Conservation (phyloP, 805 yeast species). For the Metschnikowia chrysomelidarum region DNA sequence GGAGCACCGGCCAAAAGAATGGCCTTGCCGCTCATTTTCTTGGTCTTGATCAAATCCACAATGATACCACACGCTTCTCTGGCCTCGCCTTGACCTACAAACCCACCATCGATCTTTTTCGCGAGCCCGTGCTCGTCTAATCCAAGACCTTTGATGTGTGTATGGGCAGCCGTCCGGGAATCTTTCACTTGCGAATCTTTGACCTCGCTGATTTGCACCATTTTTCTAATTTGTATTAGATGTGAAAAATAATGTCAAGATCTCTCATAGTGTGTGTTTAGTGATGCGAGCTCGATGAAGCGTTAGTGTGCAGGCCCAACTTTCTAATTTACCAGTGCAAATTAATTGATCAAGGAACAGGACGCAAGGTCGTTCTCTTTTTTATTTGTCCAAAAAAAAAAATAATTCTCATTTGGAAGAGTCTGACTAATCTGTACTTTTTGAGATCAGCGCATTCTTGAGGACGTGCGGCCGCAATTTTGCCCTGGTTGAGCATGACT, state of each 20-base stretch:
- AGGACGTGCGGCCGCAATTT: no score
- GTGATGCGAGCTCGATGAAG: no score
- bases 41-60: slow-evolving; percentile 88
- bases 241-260: not conserved
- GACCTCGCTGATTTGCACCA: slow-evolving; percentile 80
- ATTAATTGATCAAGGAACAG: no score
- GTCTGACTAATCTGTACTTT: no score
- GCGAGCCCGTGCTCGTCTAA: slow-evolving; percentile 88
- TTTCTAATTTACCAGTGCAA: no score
- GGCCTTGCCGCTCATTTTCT: slow-evolving; percentile 95
- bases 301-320: no score
- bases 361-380: no score
- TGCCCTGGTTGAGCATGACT: no score
- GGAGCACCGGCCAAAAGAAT: slow-evolving; percentile 95
- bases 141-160: slow-evolving; percentile 94
- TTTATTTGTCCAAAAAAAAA: no score
- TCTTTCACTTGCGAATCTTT: slow-evolving; percentile 54
- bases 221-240: slow-evolving; percentile 20
- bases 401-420: no score
- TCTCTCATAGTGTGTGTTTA: not conserved
- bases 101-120: slow-evolving; percentile 82
- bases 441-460: no score
- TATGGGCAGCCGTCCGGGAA: slow-evolving; percentile 88
- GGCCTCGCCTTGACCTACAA: slow-evolving; percentile 73
- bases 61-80: slow-evolving; percentile 93